A percentile compares a stretch with the other conserved stretches of the same genome.
These are phyloP conservation scores for Talaromyces marneffei DNA, from an alignment of 2,329 filamentous ascomycete species.

Conservation along the genomic window DNA sequence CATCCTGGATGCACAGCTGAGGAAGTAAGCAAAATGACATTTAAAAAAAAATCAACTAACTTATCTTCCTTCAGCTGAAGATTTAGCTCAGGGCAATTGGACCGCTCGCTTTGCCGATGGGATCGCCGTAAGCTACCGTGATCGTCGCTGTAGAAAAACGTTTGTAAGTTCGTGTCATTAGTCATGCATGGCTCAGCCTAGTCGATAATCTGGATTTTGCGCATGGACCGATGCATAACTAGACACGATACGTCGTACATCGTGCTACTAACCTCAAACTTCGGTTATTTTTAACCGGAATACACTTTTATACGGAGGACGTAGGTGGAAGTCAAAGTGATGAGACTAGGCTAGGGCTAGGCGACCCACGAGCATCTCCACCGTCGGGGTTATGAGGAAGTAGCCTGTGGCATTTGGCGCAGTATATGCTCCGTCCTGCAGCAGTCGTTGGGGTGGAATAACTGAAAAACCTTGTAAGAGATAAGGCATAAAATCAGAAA, in stretches of 20 bases:
- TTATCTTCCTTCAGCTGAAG: neutral
- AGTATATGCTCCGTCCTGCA: neutral
- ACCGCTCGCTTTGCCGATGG: neutral
- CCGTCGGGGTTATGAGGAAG: neutral
- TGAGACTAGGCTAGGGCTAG: neutral
- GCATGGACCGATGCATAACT: neutral
- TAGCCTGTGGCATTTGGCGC: neutral
- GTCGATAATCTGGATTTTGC: neutral
- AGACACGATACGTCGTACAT: neutral
- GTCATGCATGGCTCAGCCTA: slow-evolving; percentile 1
- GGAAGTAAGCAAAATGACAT: neutral
- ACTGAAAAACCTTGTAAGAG: neutral
- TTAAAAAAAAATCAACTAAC: neutral
- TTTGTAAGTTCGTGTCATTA: neutral
- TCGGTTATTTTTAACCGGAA: neutral
- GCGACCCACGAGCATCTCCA: neutral
- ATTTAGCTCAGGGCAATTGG: neutral
- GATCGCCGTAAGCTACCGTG: neutral
- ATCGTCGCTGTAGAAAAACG: neutral
- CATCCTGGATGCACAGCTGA: neutral
- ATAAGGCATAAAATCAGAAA: neutral
- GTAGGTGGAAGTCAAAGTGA: neutral
- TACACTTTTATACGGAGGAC: neutral
- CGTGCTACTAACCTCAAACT: neutral
- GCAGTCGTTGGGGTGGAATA: neutral